Base-by-base conservation (phyloP, 805 yeast species). In the Suhomyces emberorum region DNA sequence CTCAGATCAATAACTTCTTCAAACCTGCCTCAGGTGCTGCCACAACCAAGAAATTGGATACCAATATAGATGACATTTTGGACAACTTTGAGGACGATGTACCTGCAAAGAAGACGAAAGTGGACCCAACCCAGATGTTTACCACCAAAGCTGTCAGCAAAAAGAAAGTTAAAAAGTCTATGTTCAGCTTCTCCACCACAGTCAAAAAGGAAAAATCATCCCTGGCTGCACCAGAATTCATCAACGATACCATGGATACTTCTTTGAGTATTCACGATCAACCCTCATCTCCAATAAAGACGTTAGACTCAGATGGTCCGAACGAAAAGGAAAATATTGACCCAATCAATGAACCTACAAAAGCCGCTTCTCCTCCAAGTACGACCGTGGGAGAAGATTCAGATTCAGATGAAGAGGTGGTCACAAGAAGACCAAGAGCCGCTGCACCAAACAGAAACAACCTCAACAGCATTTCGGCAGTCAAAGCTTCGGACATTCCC, bases 1-100 rank as follows among this genome's bases (percentile, higher is more conserved):
- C 75, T 42, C 70, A 69, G 34, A 73, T 81, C 33, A 68, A 72
- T 54, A 69, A 68, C 44, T 82, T 71, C 55, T 77, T 70, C 66
- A 72, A 70, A 46, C 66, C 73, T 23, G 51, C 63, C 18, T 38
- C 50, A 10, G 50, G 39, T 7, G 43, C 54, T 17, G 58, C 61
- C 7, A 70, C 69, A 40, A 63, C 61, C 35, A 72, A 75, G 35
- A 63, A 53, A 32, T 37, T 69, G 2, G 71, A 70, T 28, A 73
- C 74, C 33, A 76, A 72, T 41, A 72, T 88, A 42, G 89, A 83
- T 54, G 70, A 83, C 51, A 78, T 84, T 37, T 65, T 84, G 32
- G 77, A 74, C 41, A 88, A 77, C 37, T 74, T 77, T 36, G 43
- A 51, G 14, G 61, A 55, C 26, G 38, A 29, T 7, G 46, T 34